Base-by-base conservation (phyloP, 176 grass and related monocot genomes). In the Triticum monococcum region DNA sequence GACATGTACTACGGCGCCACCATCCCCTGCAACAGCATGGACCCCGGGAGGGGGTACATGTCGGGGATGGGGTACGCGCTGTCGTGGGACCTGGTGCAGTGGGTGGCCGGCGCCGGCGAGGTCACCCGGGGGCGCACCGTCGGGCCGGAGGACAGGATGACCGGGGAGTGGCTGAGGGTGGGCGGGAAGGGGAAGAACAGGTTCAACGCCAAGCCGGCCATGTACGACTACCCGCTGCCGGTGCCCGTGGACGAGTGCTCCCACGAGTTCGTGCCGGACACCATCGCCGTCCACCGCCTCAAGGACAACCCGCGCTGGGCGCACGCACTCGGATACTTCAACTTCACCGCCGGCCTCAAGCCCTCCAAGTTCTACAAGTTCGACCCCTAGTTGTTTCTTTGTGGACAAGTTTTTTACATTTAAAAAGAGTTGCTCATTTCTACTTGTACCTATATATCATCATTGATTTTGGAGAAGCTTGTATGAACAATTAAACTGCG, bases 61-160 rank as follows among this genome's bases (percentile, higher is more conserved):
- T 91, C 93, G 14, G 95, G 95, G 14, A 97, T 97, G 95, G 92
- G 75, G 5, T 97, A 97, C 87, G 85, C 80, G 89, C 61, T 98
- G 28, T 95, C 93, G 65, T 93, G 95, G 93, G 95, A 98, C 78
- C 72, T 98, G 26, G 95, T 95, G 16, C 24, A 87, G 80, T 98
- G 87, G 87, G 82, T 95, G 60, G 79, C 93, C 4, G 81, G 70
- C 36, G 85, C 87, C 9, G 87, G 90, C 11, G 72, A 83, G 45
- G 72, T 75, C 1, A 75, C 72, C 43, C 46, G 48, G 24, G 72
- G 12, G 8, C 72, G 79, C 38, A 90, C 67, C 32, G 67, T 84
- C 2, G 95, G 95, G 67, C 72, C 90, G 54, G 93, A 98, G 87
- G 95, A 98, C 84, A 92, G 88, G 80, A 88, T 85, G 85, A 88